These are phyloP conservation scores for Ceratobasidium sp. DNA, from an alignment of 1,284 basidiomycete genomes.

Conservation along the genomic window DNA sequence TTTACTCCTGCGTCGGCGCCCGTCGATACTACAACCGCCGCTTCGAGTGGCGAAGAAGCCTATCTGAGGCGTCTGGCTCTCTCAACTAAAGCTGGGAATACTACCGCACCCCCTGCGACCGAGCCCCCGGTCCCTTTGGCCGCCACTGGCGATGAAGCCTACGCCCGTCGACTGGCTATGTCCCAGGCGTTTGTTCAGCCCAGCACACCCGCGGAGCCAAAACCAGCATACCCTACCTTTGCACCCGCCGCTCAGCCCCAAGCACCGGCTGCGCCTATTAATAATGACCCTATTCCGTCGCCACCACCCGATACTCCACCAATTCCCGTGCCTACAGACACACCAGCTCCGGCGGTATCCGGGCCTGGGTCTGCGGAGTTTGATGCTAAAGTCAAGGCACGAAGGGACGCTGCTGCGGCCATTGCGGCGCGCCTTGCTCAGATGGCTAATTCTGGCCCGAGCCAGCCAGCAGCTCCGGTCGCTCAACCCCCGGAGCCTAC, in stretches of 20 bases:
- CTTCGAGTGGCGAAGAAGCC: slow-evolving; percentile 74
- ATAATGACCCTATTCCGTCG: slow-evolving; percentile 26
- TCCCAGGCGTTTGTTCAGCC: slow-evolving; percentile 46
- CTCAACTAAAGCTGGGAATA: slow-evolving; percentile 58
- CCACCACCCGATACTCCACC: slow-evolving; percentile 64
- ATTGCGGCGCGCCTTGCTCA: slow-evolving; percentile 79
- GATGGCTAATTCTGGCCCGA: slow-evolving; percentile 53
- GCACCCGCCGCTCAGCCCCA: slow-evolving; percentile 60
- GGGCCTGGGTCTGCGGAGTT: slow-evolving; percentile 56
- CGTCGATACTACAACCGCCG: slow-evolving; percentile 52
- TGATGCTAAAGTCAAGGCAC: slow-evolving; percentile 70
- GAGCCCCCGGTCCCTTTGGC: slow-evolving; percentile 31
- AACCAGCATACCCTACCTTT: slow-evolving; percentile 53
- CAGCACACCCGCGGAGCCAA: slow-evolving; percentile 12
- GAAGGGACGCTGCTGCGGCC: slow-evolving; percentile 81
- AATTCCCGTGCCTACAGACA: slow-evolving; percentile 44
- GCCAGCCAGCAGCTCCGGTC: slow-evolving; percentile 45
- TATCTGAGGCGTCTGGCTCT: slow-evolving; percentile 74
- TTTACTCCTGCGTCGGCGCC: slow-evolving; percentile 46
- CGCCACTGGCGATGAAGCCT: slow-evolving; percentile 48
- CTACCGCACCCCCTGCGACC: slow-evolving; percentile 63
- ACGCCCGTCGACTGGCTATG: slow-evolving; percentile 48
- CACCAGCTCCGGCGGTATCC: slow-evolving; percentile 52
- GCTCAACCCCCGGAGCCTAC: slow-evolving; percentile 39
- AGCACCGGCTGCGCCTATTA: not conserved